phyloP scores from a whole-genome alignment of 2,329 filamentous ascomycete species.

The Sclerotinia sclerotiorum region DNA sequence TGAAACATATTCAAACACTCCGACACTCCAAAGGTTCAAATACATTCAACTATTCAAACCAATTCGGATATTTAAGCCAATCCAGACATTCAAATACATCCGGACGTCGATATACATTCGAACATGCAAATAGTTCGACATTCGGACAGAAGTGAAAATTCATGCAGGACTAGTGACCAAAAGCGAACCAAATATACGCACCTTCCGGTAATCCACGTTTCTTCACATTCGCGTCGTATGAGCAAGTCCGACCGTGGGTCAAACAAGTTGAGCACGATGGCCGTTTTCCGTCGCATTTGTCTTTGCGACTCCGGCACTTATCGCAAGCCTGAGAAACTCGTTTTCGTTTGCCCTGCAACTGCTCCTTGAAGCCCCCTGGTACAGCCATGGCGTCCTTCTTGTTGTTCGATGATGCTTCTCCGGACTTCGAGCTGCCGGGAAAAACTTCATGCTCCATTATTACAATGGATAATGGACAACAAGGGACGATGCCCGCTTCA shows the following conservation, averaged over 20 bases:
- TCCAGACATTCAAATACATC: background rate
- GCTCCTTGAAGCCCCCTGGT: constrained; percentile 5
- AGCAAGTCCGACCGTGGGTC: constrained; percentile 51
- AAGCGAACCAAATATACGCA: background rate
- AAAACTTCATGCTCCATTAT: constrained; percentile 23
- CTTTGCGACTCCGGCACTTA: constrained; percentile 54
- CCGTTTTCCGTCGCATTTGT: constrained; percentile 61
- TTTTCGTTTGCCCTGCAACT: constrained; percentile 36
- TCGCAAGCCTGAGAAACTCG: constrained; percentile 55
- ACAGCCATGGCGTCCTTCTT: constrained; percentile 24
- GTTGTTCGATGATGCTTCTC: constrained; percentile 17
- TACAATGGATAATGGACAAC: constrained; percentile 8
- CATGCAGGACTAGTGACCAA: too few relatives aligned
- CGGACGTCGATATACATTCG: background rate
- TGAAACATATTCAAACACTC: background rate
- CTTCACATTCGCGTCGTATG: constrained; percentile 71
- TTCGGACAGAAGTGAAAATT: background rate
- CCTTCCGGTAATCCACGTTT: constrained; percentile 76
- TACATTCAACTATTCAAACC: background rate
- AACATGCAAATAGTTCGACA: background rate
- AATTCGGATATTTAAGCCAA: background rate
- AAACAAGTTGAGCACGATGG: constrained; percentile 62
- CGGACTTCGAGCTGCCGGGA: constrained; percentile 10
- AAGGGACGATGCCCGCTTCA: constrained; percentile 20
- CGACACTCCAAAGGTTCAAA: background rate